Evolutionary conservation across 106 monocot species (phyloP).

Genomic region (Acorus calamus): DNA sequence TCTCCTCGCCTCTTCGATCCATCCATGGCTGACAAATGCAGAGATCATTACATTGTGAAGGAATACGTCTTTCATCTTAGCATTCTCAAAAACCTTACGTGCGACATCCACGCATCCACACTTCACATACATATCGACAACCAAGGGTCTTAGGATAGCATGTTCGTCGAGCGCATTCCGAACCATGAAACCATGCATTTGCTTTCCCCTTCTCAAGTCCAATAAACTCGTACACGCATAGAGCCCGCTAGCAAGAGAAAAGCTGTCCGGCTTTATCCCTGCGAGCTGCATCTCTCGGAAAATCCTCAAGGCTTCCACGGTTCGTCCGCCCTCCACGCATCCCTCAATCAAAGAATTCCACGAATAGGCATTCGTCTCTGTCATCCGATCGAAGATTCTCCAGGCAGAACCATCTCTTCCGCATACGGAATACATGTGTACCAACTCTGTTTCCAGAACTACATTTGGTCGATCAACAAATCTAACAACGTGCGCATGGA

Average conservation of each 20-base stretch:
- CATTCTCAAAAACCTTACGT: background rate
- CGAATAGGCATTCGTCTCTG: constrained; percentile 1
- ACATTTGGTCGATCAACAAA: background rate
- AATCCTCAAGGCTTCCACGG: constrained; percentile 4
- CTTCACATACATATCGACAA: constrained; percentile 17
- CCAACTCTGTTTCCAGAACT: constrained; percentile 12
- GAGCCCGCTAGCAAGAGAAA: constrained; percentile 3
- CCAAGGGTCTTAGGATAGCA: background rate
- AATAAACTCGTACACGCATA: constrained; percentile 1
- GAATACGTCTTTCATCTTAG: constrained; percentile 1
- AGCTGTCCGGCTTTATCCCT: constrained; percentile 9
- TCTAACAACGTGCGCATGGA: constrained; percentile 12
- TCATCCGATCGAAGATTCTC: constrained; percentile 6
- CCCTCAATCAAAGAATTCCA: constrained; percentile 21
- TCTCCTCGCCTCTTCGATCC: background rate
- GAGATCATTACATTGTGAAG: constrained; percentile 8
- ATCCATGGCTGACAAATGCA: background rate
- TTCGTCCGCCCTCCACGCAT: background rate
- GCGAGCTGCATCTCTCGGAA: constrained; percentile 10
- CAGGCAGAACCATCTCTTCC: background rate
- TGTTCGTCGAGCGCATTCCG: constrained; percentile 4
- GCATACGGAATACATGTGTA: constrained; percentile 17
- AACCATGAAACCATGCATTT: constrained; percentile 15
- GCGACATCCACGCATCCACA: constrained; percentile 4
- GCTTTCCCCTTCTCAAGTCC: constrained; percentile 1